Base-by-base conservation (phyloP, 2,329 filamentous ascomycete species). In the Clarireedia homoeocarpa region DNA sequence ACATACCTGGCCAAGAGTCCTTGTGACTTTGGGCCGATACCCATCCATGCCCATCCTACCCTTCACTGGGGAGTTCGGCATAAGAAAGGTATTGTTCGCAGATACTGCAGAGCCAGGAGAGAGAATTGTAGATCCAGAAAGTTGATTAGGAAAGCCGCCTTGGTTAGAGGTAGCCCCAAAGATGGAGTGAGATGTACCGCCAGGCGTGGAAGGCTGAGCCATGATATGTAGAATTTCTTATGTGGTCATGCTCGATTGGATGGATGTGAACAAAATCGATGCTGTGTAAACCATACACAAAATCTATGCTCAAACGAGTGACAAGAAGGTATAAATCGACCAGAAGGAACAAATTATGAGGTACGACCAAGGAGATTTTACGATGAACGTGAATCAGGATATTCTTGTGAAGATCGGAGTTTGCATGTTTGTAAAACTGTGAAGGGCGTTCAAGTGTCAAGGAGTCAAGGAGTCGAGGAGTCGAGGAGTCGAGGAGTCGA, bases 1-100 rank as follows among this genome's bases (percentile, higher is more conserved):
- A 30, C 48, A 49, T 54, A 54, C 52, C 72, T 89, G 85, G 48
- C 88, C 88, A 49, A 88, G 76, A 12, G 87, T 89, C 66, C 86
- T 84, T 39, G 82, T 92, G 59, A 96, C 88, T 69, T 86, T 88
- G 38, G 92, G 92, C 50, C 87, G 85, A 72, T 95, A 95, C 61
- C 84, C 84, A 69, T 95, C 90, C 55, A 78, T 77, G 58, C 78
- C 78, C 20, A 78, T 75, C 57, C 81, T 78, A 64, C 78, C 80
- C 70, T 87, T 89, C 58, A 84, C 77, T 14, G 91, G 89, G 60
- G 87, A 91, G 67, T 89, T 88, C 17, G 90, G 86, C 89, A 97
- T 94, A 67, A 96, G 84, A 74, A 92, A 96, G 24, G 91, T 91
- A 68, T 88, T 89, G 73, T 82, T 85, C 17, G 77, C 78, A n/a